phyloP scores from a whole-genome alignment of 176 grass and related monocot species.

The Chrysopogon serrulatus region DNA sequence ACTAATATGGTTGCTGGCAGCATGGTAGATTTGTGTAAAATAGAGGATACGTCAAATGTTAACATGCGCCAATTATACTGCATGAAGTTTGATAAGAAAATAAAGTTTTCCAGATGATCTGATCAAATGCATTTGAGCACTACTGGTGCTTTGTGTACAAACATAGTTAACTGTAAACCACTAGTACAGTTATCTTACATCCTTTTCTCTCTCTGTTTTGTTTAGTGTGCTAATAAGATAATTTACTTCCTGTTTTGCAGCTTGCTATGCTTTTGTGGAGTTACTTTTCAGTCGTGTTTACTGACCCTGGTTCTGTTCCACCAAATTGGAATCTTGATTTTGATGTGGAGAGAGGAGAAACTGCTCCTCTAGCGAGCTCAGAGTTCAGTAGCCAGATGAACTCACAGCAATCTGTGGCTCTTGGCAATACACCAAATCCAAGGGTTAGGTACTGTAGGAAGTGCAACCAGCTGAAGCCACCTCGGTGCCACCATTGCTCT shows the following conservation, averaged over 20 bases:
- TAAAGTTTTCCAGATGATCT: background rate
- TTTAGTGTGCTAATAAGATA: background rate
- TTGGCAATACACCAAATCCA: slow-evolving; percentile 29
- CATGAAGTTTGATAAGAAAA: background rate
- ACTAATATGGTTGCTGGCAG: background rate
- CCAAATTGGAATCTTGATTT: slow-evolving; percentile 77
- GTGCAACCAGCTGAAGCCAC: slow-evolving; percentile 89
- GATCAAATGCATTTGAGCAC: background rate
- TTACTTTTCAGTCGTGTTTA: slow-evolving; percentile 89
- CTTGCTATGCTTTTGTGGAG: slow-evolving; percentile 91
- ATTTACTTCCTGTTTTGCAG: slow-evolving; percentile 37
- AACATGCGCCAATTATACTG: background rate
- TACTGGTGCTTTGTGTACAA: background rate
- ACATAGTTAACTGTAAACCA: background rate
- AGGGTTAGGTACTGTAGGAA: slow-evolving; percentile 85
- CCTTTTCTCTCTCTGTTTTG: background rate
- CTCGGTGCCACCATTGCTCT: slow-evolving; percentile 98
- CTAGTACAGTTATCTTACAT: background rate
- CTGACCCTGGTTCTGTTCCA: slow-evolving; percentile 76
- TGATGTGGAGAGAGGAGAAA: slow-evolving; percentile 89
- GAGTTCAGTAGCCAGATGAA: slow-evolving; percentile 61
- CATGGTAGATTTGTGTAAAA: background rate
- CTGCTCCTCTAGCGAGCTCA: slow-evolving; percentile 44
- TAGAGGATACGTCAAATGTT: background rate
- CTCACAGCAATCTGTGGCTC: slow-evolving; percentile 48